Conservation (phyloP, 2,329 filamentous ascomycete genomes). For the Chaetomiaceae sp. region DNA sequence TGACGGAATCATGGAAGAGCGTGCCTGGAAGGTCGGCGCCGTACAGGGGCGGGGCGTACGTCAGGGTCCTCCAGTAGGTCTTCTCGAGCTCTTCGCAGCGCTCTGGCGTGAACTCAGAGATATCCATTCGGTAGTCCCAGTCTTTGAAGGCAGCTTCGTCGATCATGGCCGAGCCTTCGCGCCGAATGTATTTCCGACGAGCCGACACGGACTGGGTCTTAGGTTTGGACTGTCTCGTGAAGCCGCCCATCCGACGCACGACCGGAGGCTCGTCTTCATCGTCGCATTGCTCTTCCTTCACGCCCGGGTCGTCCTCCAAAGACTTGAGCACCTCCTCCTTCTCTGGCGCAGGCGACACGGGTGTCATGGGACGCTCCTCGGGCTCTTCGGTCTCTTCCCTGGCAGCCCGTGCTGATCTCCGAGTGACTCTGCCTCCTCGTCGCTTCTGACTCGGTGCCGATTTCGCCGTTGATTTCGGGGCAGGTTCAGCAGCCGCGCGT, state of each 20-base stretch:
- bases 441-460: constrained; percentile 35
- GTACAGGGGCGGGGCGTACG: constrained; percentile 90
- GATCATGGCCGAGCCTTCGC: constrained; percentile 71
- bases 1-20: constrained; percentile 80
- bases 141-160: constrained; percentile 88
- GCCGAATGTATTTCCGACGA: constrained; percentile 77
- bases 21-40: constrained; percentile 96
- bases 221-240: constrained; percentile 45
- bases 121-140: constrained; percentile 85
- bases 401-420: constrained; percentile 29
- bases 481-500: constrained; percentile 32
- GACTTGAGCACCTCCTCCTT: constrained; percentile 41
- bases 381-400: constrained; percentile 37
- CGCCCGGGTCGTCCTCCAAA: constrained; percentile 44
- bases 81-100: constrained; percentile 92
- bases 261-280: constrained; percentile 39
- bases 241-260: constrained; percentile 43
- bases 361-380: constrained; percentile 55
- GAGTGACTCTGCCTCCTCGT: constrained; percentile 19
- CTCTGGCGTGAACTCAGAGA: constrained; percentile 84
- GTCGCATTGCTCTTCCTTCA: constrained; percentile 42
- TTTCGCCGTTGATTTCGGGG: constrained; percentile 33
- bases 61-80: constrained; percentile 95
- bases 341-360: constrained; percentile 49
- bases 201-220: constrained; percentile 76